These are phyloP conservation scores for Leccinum ochraceum DNA, from an alignment of 768 basidiomycete genomes.

Conservation along the genomic window DNA sequence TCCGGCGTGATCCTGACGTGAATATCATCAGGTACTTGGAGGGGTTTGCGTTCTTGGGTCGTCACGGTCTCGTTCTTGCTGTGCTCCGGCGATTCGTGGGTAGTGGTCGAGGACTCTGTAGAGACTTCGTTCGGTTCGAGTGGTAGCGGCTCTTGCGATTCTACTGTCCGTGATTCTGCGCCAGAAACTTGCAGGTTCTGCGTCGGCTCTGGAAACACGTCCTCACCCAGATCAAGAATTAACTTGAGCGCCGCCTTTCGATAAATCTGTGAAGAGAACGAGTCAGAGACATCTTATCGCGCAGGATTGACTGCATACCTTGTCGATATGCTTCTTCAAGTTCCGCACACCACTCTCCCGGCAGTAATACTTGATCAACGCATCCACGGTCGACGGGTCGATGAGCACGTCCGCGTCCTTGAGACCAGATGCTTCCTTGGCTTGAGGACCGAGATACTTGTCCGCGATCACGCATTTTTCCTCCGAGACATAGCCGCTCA, in stretches of 20 bases:
- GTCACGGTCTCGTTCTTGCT: constrained; percentile 53
- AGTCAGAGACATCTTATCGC: not conserved
- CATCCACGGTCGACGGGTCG: constrained; percentile 74
- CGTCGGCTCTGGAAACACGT: constrained; percentile 72
- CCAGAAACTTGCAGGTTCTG: constrained; percentile 19
- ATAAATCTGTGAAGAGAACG: constrained; percentile 67
- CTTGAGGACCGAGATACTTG: constrained; percentile 88
- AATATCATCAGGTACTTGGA: constrained; percentile 76
- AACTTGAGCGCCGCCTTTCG: constrained; percentile 93
- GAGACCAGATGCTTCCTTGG: constrained; percentile 87
- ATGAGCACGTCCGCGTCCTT: constrained; percentile 82
- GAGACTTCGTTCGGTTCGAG: constrained; percentile 37
- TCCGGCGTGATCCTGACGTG: constrained; percentile 82
- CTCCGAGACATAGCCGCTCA: constrained; percentile 91
- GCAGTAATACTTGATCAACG: constrained; percentile 95
- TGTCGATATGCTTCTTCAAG: constrained; percentile 98
- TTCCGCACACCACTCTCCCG: constrained; percentile 96
- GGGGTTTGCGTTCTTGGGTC: constrained; percentile 75
- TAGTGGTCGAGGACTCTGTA: constrained; percentile 12
- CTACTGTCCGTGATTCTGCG: constrained; percentile 40
- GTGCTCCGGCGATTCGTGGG: constrained; percentile 33
- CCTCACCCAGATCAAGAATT: constrained; percentile 88
- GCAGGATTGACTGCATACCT: constrained; percentile 50
- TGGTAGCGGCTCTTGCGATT: constrained; percentile 50
- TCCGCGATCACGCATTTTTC: constrained; percentile 90